Evolutionary conservation across 2,329 filamentous ascomycete genomes (phyloP).

Genomic region (Salinomyces thailandicus): DNA sequence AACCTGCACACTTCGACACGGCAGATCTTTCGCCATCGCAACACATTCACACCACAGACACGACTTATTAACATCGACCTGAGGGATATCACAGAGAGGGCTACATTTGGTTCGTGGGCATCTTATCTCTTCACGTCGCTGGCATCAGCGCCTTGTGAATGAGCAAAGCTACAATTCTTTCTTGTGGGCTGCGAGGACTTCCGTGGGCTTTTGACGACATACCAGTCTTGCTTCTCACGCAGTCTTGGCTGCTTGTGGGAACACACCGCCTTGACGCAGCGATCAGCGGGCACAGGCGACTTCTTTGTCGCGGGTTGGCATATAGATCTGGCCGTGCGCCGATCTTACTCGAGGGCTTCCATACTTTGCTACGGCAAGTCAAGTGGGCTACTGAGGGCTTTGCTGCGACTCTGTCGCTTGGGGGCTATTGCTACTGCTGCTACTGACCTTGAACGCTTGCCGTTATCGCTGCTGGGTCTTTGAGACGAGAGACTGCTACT

Average conservation of each 20-base stretch:
- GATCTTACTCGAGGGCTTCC: constrained; percentile 26
- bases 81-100: neutral
- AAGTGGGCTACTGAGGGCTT: constrained; percentile 28
- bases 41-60: constrained; percentile 1
- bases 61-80: neutral
- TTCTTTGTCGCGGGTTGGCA: constrained; percentile 31
- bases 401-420: constrained; percentile 20
- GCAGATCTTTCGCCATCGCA: constrained; percentile 2
- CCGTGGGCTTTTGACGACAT: constrained; percentile 16
- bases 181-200: constrained; percentile 10
- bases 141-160: constrained; percentile 7
- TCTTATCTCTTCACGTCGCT: constrained; percentile 6
- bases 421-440: constrained; percentile 25
- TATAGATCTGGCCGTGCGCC: constrained; percentile 17
- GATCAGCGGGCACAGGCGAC: constrained; percentile 31
- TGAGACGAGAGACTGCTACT: constrained; percentile 24
- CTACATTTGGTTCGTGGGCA: constrained; percentile 10
- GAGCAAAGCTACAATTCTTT: constrained; percentile 4
- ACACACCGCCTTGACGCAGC: constrained; percentile 39
- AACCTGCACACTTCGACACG: no score
- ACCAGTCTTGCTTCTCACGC: neutral
- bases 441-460: constrained; percentile 32
- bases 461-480: constrained; percentile 27
- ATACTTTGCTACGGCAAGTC: neutral
- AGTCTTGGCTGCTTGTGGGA: constrained; percentile 42